phyloP scores from a whole-genome alignment of 2,329 filamentous ascomycete species.

The Colletotrichum siamense region DNA sequence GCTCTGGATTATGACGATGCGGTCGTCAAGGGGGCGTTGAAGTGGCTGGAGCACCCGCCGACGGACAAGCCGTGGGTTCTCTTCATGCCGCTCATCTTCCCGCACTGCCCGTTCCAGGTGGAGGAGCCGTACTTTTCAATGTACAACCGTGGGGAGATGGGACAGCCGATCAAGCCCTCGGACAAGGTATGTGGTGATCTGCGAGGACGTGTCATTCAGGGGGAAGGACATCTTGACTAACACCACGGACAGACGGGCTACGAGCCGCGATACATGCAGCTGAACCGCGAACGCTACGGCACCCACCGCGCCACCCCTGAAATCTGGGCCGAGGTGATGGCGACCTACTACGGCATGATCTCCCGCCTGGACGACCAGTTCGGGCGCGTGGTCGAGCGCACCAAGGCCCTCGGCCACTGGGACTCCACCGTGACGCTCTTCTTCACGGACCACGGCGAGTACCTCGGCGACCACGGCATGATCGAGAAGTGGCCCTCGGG shows the following conservation, averaged over 20 bases:
- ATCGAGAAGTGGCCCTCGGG: conserved; percentile 56
- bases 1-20: conserved; percentile 51
- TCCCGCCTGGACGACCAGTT: conserved; percentile 51
- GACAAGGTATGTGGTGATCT: conserved; percentile 2
- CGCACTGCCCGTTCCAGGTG: conserved; percentile 51
- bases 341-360: conserved; percentile 54
- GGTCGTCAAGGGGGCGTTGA: conserved; percentile 42
- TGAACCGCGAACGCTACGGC: conserved; percentile 42
- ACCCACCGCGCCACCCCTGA: conserved; percentile 43
- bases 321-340: conserved; percentile 48
- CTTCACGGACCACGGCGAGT: conserved; percentile 52
- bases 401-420: conserved; percentile 40
- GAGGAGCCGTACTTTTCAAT: conserved; percentile 54
- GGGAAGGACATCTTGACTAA: neutral
- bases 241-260: conserved; percentile 39
- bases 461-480: conserved; percentile 50
- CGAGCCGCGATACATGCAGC: conserved; percentile 46
- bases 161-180: neutral
- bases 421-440: conserved; percentile 47
- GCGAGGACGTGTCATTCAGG: neutral
- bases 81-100: conserved; percentile 48
- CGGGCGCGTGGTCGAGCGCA: conserved; percentile 39
- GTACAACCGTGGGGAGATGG: conserved; percentile 41
- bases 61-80: conserved; percentile 45
- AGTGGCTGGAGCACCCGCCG: conserved; percentile 49